Evolutionary conservation across 1,284 basidiomycete species (phyloP).

Genomic region (Pyrrhoderma noxium): DNA sequence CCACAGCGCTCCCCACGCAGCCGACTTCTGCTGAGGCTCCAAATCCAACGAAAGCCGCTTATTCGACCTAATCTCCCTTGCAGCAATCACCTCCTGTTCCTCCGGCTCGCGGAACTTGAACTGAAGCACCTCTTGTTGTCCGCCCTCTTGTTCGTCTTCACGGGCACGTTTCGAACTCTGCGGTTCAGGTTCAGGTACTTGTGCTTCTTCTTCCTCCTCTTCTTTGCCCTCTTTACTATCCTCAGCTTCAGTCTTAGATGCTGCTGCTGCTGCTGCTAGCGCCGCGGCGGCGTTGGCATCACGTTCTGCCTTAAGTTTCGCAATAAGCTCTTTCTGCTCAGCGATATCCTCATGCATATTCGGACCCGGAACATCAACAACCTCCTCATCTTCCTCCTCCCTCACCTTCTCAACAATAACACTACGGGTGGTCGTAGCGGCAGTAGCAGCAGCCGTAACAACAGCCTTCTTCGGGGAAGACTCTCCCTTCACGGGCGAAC

Average conservation of each 20-base stretch:
- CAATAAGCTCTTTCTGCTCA: constrained; percentile 66
- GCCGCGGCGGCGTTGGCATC: constrained; percentile 23
- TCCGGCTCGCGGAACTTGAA: constrained; percentile 55
- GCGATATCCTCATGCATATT: constrained; percentile 60
- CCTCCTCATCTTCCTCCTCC: constrained; percentile 30
- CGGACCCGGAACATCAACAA: constrained; percentile 46
- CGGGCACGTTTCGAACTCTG: constrained; percentile 38
- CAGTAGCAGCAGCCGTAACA: constrained; percentile 38
- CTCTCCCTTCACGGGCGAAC: constrained; percentile 20
- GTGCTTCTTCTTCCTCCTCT: too few species aligned
- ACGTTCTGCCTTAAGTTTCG: constrained; percentile 52
- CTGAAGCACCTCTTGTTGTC: constrained; percentile 36
- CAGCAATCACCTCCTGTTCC: constrained; percentile 40
- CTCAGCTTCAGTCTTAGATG: neutral
- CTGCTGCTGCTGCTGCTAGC: constrained; percentile 15
- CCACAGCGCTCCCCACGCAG: constrained; percentile 68
- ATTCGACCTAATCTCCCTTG: constrained; percentile 59
- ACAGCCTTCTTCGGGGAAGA: constrained; percentile 21
- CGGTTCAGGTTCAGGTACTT: constrained; percentile 17
- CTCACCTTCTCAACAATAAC: constrained; percentile 55
- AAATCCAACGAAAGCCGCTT: constrained; percentile 46
- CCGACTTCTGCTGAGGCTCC: constrained; percentile 57
- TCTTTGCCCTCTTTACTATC: too few species aligned
- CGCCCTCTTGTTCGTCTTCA: constrained; percentile 57
- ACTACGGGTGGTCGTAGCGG: too few species aligned